These are phyloP conservation scores for Aspergillus sp. DNA, from an alignment of 2,329 filamentous ascomycete genomes.

Conservation along the genomic window DNA sequence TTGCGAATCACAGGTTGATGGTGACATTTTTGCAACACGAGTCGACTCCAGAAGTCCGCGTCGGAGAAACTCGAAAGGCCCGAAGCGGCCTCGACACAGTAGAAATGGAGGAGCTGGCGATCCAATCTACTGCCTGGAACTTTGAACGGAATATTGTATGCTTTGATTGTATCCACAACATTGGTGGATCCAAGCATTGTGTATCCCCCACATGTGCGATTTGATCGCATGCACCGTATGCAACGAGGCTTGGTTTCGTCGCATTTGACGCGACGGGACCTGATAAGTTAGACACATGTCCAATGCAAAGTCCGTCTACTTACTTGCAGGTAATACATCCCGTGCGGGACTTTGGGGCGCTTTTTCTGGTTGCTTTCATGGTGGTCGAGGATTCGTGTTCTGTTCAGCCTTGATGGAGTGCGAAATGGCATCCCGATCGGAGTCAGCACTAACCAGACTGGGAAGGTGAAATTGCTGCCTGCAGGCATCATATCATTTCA, in stretches of 20 bases:
- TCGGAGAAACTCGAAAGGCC: conserved; percentile 23
- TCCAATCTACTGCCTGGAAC: conserved; percentile 27
- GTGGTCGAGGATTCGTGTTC: not conserved
- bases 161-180: conserved; percentile 7
- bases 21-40: conserved; percentile 25
- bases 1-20: conserved; percentile 27
- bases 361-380: not conserved
- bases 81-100: conserved; percentile 22
- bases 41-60: conserved; percentile 21
- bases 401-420: too few relatives aligned
- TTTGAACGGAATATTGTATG: conserved; percentile 28
- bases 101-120: conserved; percentile 28
- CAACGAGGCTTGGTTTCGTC: conserved; percentile 15
- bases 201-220: conserved; percentile 5
- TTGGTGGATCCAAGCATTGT: not conserved
- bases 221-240: conserved; percentile 11
- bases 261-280: conserved; percentile 15
- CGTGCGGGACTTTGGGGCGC: conserved; percentile 11
- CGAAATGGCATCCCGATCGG: too few relatives aligned
- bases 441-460: too few relatives aligned
- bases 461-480: too few relatives aligned
- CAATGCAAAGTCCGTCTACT: not conserved
- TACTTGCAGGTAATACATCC: conserved; percentile 16
- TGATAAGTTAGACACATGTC: not conserved
- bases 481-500: too few relatives aligned